These are phyloP conservation scores for Bryopsis sp. DNA, from an alignment of 139 green algal genomes.

Conservation along the genomic window DNA sequence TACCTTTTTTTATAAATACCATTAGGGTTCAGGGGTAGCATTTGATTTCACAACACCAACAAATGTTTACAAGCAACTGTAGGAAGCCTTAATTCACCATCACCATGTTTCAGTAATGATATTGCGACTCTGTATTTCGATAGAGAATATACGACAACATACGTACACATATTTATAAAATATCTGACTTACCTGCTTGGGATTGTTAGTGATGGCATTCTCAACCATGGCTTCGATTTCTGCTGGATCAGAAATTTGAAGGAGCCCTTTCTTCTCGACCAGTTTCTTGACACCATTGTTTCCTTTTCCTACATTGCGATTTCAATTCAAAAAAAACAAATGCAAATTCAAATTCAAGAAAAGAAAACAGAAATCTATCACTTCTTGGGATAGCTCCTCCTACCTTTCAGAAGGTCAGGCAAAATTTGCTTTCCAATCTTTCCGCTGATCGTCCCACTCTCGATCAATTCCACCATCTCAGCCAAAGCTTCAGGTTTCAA, in stretches of 20 bases:
- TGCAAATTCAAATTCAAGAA: no score
- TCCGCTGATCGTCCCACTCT: conserved; percentile 77
- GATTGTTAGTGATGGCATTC: conserved; percentile 63
- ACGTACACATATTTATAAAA: no score
- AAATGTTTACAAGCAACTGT: no score
- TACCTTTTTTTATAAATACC: no score
- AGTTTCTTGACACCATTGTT: conserved; percentile 30
- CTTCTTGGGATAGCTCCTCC: conserved; percentile 28
- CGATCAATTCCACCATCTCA: conserved; percentile 89
- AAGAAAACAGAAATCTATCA: background rate
- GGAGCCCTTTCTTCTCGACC: conserved; percentile 57
- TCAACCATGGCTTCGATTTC: conserved; percentile 72
- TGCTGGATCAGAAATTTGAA: conserved; percentile 62
- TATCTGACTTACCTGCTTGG: no score
- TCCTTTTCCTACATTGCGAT: conserved; percentile 23
- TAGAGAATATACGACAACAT: no score
- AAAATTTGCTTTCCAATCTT: conserved; percentile 97
- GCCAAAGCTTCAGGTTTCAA: conserved; percentile 53
- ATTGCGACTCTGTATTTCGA: no score
- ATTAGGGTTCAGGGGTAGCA: no score
- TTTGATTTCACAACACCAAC: no score
- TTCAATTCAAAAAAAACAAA: no score
- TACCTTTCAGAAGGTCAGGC: conserved; percentile 62
- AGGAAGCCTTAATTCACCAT: no score
- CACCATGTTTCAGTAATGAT: no score